Conservation (phyloP, 2,329 filamentous ascomycete species). For the Aspergillus unguis region DNA sequence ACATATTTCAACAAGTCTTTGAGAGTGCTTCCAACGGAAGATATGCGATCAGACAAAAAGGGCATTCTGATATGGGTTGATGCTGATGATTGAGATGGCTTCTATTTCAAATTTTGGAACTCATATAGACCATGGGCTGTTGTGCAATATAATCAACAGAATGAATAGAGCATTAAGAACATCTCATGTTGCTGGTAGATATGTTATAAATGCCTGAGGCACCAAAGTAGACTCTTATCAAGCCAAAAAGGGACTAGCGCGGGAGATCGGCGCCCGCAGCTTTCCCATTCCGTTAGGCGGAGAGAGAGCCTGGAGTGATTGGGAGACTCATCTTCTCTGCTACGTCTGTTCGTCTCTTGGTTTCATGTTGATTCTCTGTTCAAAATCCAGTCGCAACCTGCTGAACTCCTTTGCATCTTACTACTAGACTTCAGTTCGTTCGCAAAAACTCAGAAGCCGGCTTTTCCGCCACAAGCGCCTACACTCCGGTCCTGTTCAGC, state of each 20-base stretch:
- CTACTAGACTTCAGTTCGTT: background rate
- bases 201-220: constrained; percentile 20
- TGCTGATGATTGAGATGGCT: constrained; percentile 28
- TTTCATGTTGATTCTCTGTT: background rate
- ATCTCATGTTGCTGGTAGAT: background rate
- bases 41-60: constrained; percentile 57
- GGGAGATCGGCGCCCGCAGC: constrained; percentile 21
- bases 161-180: too few species aligned
- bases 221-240: constrained; percentile 19
- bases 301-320: constrained; percentile 10
- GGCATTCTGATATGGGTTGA: constrained; percentile 46
- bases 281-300: constrained; percentile 21
- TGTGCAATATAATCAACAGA: too few species aligned
- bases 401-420: background rate
- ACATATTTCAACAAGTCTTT: constrained; percentile 91
- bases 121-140: too few species aligned
- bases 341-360: background rate
- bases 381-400: background rate
- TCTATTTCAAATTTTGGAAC: background rate
- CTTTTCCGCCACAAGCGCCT: constrained; percentile 1
- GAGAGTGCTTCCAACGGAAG: constrained; percentile 73
- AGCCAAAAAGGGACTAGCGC: constrained; percentile 19
- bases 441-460: background rate
- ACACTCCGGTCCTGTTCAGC: constrained; percentile 6
- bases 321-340: constrained; percentile 2